Evolutionary conservation across 1,284 basidiomycete genomes (phyloP).

Genomic region (Marasmius sp.): DNA sequence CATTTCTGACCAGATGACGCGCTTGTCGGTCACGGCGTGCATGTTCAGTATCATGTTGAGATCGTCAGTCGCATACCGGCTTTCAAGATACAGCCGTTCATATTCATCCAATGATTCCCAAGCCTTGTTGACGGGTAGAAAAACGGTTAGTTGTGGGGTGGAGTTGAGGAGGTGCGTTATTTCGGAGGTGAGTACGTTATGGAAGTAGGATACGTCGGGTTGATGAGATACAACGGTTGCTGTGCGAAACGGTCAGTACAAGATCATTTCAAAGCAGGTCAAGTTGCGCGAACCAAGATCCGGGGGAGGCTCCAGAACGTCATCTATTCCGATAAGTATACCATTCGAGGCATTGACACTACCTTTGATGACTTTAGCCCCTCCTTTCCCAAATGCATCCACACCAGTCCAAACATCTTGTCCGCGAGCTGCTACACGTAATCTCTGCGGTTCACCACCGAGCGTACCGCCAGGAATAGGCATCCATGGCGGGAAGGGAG

Average conservation of each 20-base stretch:
- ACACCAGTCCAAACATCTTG: conserved; percentile 63
- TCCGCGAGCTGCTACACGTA: conserved; percentile 61
- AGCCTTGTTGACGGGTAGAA: conserved; percentile 85
- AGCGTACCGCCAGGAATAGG: conserved; percentile 81
- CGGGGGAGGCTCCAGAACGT: conserved; percentile 76
- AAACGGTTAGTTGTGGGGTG: conserved; percentile 81
- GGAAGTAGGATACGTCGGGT: conserved; percentile 68
- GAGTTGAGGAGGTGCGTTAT: conserved; percentile 55
- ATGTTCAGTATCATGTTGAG: conserved; percentile 75
- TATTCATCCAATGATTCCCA: conserved; percentile 66
- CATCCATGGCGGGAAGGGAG: conserved; percentile 81
- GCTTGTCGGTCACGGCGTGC: conserved; percentile 62
- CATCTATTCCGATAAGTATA: conserved; percentile 72
- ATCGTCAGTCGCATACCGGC: conserved; percentile 80
- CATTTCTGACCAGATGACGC: conserved; percentile 65
- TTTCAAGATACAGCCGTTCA: conserved; percentile 84
- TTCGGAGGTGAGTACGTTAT: conserved; percentile 60
- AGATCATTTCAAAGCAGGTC: conserved; percentile 1
- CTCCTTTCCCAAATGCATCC: conserved; percentile 71
- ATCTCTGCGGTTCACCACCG: conserved; percentile 79
- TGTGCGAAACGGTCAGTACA: conserved; percentile 24
- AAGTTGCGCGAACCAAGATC: conserved; percentile 56
- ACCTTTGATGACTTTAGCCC: conserved; percentile 59
- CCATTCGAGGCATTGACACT: conserved; percentile 71
- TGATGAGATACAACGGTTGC: conserved; percentile 60